Evolutionary conservation across 1,284 basidiomycete genomes (phyloP).

Genomic region (Papiliotrema flavescens): DNA sequence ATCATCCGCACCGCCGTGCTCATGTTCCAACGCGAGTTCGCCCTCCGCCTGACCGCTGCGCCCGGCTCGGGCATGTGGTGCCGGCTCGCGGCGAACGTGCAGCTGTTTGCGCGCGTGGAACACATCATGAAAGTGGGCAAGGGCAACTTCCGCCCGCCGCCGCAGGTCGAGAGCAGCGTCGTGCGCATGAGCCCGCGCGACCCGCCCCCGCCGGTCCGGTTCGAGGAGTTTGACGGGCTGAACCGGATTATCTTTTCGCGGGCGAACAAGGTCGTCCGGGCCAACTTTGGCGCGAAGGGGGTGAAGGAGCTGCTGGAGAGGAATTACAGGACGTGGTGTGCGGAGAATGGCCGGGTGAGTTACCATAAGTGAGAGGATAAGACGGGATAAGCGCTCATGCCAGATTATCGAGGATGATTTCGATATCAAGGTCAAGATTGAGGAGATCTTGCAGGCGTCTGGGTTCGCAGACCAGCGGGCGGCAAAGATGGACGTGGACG

Average conservation of each 20-base stretch:
- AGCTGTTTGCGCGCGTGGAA: constrained; percentile 92
- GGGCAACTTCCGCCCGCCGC: constrained; percentile 95
- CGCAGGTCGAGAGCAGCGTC: constrained; percentile 89
- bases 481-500: constrained; percentile 79
- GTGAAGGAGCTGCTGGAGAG: constrained; percentile 91
- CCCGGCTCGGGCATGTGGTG: constrained; percentile 90
- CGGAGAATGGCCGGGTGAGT: constrained; percentile 69
- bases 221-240: constrained; percentile 97
- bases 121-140: constrained; percentile 94
- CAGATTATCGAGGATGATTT: constrained; percentile 70
- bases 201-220: constrained; percentile 90
- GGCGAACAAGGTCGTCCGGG: constrained; percentile 85
- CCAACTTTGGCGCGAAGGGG: constrained; percentile 84
- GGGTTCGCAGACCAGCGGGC: constrained; percentile 67
- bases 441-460: constrained; percentile 67
- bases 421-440: constrained; percentile 69
- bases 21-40: constrained; percentile 99
- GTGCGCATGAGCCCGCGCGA: constrained; percentile 88
- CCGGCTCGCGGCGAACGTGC: constrained; percentile 91
- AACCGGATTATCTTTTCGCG: constrained; percentile 85
- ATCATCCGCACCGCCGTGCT: constrained; percentile 91
- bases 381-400: background rate
- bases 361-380: no score
- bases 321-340: constrained; percentile 93
- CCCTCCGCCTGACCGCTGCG: constrained; percentile 81